Evolutionary conservation across 2,329 filamentous ascomycete species (phyloP).

Genomic region (Ophiocordyceps camponoti-rufipedis): DNA sequence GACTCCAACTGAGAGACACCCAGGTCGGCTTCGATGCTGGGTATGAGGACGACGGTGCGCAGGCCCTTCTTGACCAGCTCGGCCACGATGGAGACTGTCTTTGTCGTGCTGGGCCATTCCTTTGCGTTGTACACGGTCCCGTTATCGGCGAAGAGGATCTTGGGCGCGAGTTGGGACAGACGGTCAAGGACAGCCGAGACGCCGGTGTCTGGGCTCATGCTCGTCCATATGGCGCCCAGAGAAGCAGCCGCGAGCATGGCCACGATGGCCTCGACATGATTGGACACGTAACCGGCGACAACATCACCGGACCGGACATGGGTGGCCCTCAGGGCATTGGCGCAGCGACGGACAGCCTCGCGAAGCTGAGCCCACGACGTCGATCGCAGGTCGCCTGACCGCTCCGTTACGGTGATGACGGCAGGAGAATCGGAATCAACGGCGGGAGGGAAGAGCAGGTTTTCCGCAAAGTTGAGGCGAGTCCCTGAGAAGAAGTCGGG

Average conservation of each 20-base stretch:
- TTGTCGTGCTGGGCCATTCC: conserved; percentile 60
- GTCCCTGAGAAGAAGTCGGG: conserved; percentile 70
- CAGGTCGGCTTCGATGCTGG: conserved; percentile 35
- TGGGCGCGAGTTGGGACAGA: conserved; percentile 68
- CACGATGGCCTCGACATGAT: conserved; percentile 73
- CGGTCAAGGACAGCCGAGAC: conserved; percentile 82
- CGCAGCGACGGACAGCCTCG: conserved; percentile 56
- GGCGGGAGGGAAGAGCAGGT: conserved; percentile 59
- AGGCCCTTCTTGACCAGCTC: conserved; percentile 42
- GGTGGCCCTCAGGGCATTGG: conserved; percentile 47
- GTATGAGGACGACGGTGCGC: conserved; percentile 55
- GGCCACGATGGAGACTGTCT: conserved; percentile 59
- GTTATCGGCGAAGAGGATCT: conserved; percentile 72
- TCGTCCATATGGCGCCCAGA: conserved; percentile 81
- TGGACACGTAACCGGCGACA: conserved; percentile 65
- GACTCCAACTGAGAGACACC: conserved; percentile 22
- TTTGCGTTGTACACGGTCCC: conserved; percentile 84
- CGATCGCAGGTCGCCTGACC: conserved; percentile 34
- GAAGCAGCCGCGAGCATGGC: conserved; percentile 73
- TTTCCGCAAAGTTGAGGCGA: conserved; percentile 84
- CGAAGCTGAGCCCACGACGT: conserved; percentile 65
- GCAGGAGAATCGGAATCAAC: conserved; percentile 42
- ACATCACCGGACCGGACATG: conserved; percentile 40
- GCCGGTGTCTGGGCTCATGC: conserved; percentile 81
- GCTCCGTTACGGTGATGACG: conserved; percentile 67